phyloP scores from a whole-genome alignment of 179 eudicot species.

The Pouteria campechiana region DNA sequence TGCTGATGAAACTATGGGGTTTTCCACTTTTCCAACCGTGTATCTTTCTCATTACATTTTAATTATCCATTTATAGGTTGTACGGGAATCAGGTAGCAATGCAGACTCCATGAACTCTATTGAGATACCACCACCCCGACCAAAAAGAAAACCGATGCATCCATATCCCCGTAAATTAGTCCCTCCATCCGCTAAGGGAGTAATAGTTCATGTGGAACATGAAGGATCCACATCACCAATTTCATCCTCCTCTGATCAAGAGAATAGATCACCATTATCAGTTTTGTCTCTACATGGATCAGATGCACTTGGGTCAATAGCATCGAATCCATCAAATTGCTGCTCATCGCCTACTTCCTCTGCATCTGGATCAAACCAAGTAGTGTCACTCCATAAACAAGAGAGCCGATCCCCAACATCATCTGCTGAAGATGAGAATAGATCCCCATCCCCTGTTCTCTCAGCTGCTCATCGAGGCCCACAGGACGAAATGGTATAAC shows the following conservation, averaged over 20 bases:
- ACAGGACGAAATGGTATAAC: conserved; percentile 19
- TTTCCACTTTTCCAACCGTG: not conserved
- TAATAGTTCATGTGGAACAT: conserved; percentile 5
- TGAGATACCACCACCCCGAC: conserved; percentile 46
- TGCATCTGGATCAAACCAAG: conserved; percentile 12
- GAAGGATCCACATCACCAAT: conserved; percentile 15
- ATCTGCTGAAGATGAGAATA: conserved; percentile 4
- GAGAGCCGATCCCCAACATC: conserved; percentile 9
- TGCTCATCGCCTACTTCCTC: conserved; percentile 41
- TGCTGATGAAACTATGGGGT: conserved; percentile 13
- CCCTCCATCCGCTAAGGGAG: conserved; percentile 9
- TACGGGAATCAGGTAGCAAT: conserved; percentile 28
- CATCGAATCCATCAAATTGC: conserved; percentile 15
- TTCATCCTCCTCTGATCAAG: conserved; percentile 21
- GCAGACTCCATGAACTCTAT: conserved; percentile 18
- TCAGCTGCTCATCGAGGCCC: conserved; percentile 7
- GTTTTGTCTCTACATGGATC: conserved; percentile 39
- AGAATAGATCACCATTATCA: conserved; percentile 70
- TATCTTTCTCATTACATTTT: conserved; percentile 6
- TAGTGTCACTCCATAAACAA: not conserved
- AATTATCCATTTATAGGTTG: conserved; percentile 29
- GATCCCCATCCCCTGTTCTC: conserved; percentile 1
- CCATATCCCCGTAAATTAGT: conserved; percentile 46
- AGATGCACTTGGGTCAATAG: conserved; percentile 13
- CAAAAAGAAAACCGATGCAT: conserved; percentile 42